A percentile compares a stretch with the other conserved stretches of the same genome.
phyloP scores from a whole-genome alignment of 306 rosid species.

The Lathyrus sativus region DNA sequence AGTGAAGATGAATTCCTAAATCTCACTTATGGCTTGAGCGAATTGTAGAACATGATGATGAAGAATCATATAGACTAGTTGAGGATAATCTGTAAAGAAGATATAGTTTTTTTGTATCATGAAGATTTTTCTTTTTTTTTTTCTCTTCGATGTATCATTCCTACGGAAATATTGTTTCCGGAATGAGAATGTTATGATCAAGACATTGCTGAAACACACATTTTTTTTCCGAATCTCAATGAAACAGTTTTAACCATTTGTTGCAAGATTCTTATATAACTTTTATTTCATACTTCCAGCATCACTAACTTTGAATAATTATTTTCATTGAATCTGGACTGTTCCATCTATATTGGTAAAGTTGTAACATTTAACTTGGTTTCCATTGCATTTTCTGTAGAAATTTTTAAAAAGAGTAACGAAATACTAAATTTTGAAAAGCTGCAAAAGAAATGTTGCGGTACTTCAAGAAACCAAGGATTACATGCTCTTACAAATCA shows the following conservation, averaged over 20 bases:
- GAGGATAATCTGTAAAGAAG: not conserved
- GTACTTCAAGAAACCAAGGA: not conserved
- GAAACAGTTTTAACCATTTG: not conserved
- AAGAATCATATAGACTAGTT: not conserved
- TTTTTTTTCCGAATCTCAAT: too few species aligned
- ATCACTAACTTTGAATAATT: not conserved
- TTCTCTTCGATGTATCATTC: not conserved
- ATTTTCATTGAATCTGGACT: not conserved
- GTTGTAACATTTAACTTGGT: not conserved
- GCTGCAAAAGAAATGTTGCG: not conserved
- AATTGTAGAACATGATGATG: not conserved
- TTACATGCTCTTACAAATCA: not conserved
- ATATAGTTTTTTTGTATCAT: too few species aligned
- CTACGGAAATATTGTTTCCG: not conserved
- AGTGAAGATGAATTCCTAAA: slow-evolving; percentile 23
- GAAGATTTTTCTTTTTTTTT: not conserved
- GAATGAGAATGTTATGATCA: not conserved
- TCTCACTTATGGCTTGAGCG: not conserved
- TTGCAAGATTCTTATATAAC: not conserved
- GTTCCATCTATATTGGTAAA: not conserved
- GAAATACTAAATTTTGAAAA: not conserved
- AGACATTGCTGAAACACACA: not conserved
- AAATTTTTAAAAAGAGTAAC: not conserved
- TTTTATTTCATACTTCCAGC: not conserved
- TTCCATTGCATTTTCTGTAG: not conserved